Conservation (phyloP, 2,329 filamentous ascomycete genomes). For the Hymenoscyphus infarciens region DNA sequence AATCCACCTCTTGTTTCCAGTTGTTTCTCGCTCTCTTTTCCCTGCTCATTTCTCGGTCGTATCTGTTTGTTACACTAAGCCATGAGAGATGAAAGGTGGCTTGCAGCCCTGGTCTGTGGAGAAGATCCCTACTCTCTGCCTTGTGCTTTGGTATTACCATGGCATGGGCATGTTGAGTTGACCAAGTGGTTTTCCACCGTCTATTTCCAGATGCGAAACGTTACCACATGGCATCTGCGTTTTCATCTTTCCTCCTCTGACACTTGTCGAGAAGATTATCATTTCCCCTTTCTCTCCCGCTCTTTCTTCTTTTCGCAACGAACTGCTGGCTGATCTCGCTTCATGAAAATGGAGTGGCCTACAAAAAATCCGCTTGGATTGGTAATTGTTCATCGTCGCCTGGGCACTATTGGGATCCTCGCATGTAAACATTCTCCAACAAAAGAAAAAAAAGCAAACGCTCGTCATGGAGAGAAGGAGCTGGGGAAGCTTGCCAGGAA, state of each 20-base stretch:
- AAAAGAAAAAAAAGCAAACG: not conserved
- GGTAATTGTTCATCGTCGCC: not conserved
- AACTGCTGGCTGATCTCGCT: not conserved
- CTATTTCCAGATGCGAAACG: not conserved
- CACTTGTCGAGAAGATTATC: not conserved
- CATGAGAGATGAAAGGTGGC: conserved; percentile 7
- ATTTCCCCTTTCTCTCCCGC: not conserved
- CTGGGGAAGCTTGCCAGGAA: not conserved
- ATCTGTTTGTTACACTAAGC: conserved; percentile 6
- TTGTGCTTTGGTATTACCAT: not conserved
- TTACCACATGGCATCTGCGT: not conserved
- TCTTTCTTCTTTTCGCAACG: not conserved
- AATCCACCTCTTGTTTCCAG: not conserved
- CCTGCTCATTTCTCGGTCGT: not conserved
- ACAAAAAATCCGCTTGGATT: not conserved
- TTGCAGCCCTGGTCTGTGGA: conserved; percentile 5
- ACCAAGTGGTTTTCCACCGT: not conserved
- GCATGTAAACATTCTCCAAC: not conserved
- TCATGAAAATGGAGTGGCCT: not conserved
- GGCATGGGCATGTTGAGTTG: conserved; percentile 1
- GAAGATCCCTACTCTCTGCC: conserved; percentile 4
- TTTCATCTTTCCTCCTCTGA: not conserved
- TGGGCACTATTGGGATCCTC: not conserved
- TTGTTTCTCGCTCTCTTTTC: not conserved
- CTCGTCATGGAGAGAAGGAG: not conserved